Base-by-base conservation (phyloP, 2,329 filamentous ascomycete genomes). In the Chalara sp. region DNA sequence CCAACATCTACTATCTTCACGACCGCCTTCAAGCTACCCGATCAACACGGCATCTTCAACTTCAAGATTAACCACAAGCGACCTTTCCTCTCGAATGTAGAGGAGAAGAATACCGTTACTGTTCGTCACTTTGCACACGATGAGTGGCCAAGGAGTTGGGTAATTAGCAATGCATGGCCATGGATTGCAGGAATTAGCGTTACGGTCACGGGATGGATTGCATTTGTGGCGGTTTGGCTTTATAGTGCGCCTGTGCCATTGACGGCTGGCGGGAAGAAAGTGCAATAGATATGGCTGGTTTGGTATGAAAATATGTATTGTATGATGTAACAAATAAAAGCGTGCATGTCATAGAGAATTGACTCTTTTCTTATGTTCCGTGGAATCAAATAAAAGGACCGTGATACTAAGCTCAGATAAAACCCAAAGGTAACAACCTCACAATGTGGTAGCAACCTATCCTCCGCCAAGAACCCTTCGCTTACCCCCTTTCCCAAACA, bases 21-120 rank as follows among this genome's bases (percentile, higher is more conserved):
- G 56, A 78, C 80, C 44, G 78, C 80, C 29, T 96, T 99, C 72
- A 86, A 78, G 57, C 79, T 92, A 4, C 93, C 93, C 5, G 93
- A 99, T 68, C 93, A 99, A 72, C 93, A 99, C 73, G 93, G 93
- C 66, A 96, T 99, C 72, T 99, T 97, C 79, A 95, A 95, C 74
- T 97, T 99, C 79, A 83, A 85, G 66, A 79, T 97, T 70, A 95
- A 96, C 78, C 96, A 97, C 79, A 95, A 95, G 76, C 84, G 93
- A 6, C 90, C 92, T 1, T 95, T 96, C 76, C 72, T 95, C 60
- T 93, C 83, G 63, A 86, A 84, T 67, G 68, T 99, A 48, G 91
- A 96, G 66, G 90, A 96, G 75, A 97, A 97, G 81, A 81, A 84
- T 61, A 93, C 92, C 28, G 91, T 97, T 48, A 95, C 91, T 1